These are phyloP conservation scores for Camelina laxa DNA, from an alignment of 345 rosid species.

Conservation along the genomic window DNA sequence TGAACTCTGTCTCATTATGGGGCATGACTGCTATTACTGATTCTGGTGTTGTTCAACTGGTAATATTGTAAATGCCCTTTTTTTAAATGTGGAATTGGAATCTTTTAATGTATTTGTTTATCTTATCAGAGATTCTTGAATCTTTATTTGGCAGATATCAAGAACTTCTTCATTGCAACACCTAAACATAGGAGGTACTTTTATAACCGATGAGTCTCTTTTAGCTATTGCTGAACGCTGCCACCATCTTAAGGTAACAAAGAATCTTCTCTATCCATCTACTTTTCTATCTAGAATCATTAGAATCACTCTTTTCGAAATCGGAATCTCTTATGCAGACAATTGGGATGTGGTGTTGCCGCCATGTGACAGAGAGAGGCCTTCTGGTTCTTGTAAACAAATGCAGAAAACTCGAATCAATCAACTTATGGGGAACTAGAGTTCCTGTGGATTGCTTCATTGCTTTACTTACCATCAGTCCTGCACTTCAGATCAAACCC, in stretches of 20 bases:
- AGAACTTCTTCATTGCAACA: slow-evolving; percentile 73
- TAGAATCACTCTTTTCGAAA: not conserved
- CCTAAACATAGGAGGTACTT: slow-evolving; percentile 90
- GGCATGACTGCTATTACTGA: slow-evolving; percentile 92
- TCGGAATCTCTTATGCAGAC: slow-evolving; percentile 46
- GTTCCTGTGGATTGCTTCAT: slow-evolving; percentile 71
- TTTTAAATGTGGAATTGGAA: not conserved
- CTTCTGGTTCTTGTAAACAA: slow-evolving; percentile 64
- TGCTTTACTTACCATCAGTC: slow-evolving; percentile 63
- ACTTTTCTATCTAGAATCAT: not conserved
- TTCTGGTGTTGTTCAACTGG: slow-evolving; percentile 86
- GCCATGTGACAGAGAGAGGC: slow-evolving; percentile 81
- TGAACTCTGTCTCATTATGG: slow-evolving; percentile 83
- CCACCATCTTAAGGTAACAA: slow-evolving; percentile 70
- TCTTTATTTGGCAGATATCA: slow-evolving; percentile 55
- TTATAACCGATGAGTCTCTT: slow-evolving; percentile 82
- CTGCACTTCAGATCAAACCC: slow-evolving; percentile 76
- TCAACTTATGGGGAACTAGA: slow-evolving; percentile 90
- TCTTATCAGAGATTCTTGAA: slow-evolving; percentile 14
- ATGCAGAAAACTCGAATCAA: slow-evolving; percentile 72
- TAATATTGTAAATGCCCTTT: slow-evolving; percentile 29
- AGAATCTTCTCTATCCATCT: not conserved
- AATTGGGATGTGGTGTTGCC: slow-evolving; percentile 86
- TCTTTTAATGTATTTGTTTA: slow-evolving; percentile 11
- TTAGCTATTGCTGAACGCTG: slow-evolving; percentile 77